Evolutionary conservation across 495 filamentous ascomycete genomes (phyloP).

Genomic region (Tuber microsphaerosporum): DNA sequence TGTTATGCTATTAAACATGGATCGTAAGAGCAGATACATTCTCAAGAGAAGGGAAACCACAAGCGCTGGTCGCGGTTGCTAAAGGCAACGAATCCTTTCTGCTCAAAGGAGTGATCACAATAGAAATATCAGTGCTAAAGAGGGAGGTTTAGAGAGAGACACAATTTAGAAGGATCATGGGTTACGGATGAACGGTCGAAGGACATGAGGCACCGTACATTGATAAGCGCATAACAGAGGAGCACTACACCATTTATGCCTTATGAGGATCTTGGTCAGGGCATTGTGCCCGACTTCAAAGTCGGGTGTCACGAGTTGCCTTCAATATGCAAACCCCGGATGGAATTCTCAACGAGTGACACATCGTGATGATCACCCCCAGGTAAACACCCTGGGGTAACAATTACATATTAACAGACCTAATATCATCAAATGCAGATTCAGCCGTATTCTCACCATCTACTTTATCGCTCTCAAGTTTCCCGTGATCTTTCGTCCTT

Average conservation of each 20-base stretch:
- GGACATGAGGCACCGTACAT: neutral
- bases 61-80: neutral
- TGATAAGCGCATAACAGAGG: neutral
- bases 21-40: neutral
- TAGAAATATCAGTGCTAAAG: neutral
- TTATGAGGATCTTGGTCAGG: neutral
- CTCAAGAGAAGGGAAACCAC: neutral
- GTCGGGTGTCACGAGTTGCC: neutral
- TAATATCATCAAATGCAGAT: neutral
- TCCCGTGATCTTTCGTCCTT: neutral
- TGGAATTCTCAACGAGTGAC: neutral
- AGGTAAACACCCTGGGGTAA: neutral
- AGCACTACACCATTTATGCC: neutral
- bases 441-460: neutral
- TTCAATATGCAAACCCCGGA: neutral
- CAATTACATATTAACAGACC: neutral
- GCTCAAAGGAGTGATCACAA: neutral
- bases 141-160: neutral
- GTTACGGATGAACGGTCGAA: neutral
- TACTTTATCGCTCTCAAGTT: neutral
- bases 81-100: neutral
- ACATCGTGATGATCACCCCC: neutral
- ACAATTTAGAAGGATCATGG: neutral
- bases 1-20: neutral
- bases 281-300: neutral